A percentile compares a stretch with the other conserved stretches of the same genome.
Evolutionary conservation across 2,329 filamentous ascomycete genomes (phyloP).

Genomic region (Fusarium sacchari): DNA sequence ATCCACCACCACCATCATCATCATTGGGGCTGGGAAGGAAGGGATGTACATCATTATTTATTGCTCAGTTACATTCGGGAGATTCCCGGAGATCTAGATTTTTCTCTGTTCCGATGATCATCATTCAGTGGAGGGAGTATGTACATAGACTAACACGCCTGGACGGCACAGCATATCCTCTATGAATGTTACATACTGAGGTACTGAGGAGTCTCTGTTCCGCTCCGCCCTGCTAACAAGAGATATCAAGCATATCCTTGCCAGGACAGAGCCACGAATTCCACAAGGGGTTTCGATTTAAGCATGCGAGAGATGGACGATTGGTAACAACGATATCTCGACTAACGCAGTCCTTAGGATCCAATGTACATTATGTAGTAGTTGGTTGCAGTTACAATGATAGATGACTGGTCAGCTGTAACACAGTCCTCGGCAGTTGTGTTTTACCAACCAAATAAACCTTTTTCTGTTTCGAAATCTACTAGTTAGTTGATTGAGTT

Average conservation of each 20-base stretch:
- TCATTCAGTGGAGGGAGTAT: not conserved
- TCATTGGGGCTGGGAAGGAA: not conserved
- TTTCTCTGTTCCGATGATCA: not conserved
- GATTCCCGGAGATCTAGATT: not conserved
- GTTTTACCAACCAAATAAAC: not conserved
- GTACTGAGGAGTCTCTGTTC: not conserved
- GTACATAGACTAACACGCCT: not conserved
- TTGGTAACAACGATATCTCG: slow-evolving; percentile 3
- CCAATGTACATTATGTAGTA: too few relatives aligned
- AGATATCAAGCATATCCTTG: slow-evolving; percentile 26
- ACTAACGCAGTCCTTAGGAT: not conserved
- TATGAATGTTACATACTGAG: not conserved
- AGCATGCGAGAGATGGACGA: not conserved
- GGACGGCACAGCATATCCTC: slow-evolving; percentile 1
- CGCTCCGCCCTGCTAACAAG: not conserved
- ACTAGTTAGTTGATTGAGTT: slow-evolving; percentile 7
- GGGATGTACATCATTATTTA: not conserved
- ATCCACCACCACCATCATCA: too few relatives aligned
- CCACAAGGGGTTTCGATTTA: not conserved
- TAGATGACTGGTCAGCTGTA: slow-evolving; percentile 3
- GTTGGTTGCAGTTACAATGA: not conserved
- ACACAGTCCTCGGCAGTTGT: slow-evolving; percentile 10
- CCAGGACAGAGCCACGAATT: not conserved
- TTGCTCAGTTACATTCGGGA: slow-evolving; percentile 30
- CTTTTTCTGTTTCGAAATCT: not conserved